Evolutionary conservation across 169 alveolate species (phyloP), one percentile per base, ranked within the genome.

Genomic region (Neospora caninum): DNA sequence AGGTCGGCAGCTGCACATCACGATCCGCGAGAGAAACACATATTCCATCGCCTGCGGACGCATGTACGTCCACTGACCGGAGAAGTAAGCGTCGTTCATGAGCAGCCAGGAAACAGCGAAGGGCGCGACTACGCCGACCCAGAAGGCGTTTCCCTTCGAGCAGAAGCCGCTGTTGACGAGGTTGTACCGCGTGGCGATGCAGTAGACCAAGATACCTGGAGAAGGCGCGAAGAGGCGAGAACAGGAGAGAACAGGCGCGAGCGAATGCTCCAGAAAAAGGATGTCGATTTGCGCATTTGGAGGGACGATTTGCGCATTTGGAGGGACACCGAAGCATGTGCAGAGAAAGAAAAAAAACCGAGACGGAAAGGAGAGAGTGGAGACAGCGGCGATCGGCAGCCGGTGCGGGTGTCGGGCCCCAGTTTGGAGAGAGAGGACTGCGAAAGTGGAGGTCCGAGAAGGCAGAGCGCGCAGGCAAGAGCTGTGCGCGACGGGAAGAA

Each of bases 151-250:
- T 2, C 83, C 91, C 80, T 80, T 31, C 49, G 87, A 34, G 67
- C 94, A 91, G 20, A 80, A 38, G 27, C 91, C 94, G 39, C 91
- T 80, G 94, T 91, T 91, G 67, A 78, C 82, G 31, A 91, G 58
- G 82, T 91, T 91, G 94, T 91, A 91, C 43, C 91, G 89, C 49
- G 91, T 91, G 6, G 94, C 91, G n/a, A 91, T 91, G 83, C 91
- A 73, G 82, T 78, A 78, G 80, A 91, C 94, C 43, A 80, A 45
- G 25, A 91, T 91, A 38, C 94, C 94, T 88, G 43, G 67, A 0
- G 16, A 34, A 36, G 27, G 9, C 2, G 42, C 22, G 45, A 27
- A 7, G 7, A 22, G 31, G 31, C 73, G 31, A 1, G 31, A 64
- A 29, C 4, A 9, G 73, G 20, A 64, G 39, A 25, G 86, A n/a